Percentiles rank a stretch among this genome's conserved stretches.
These are phyloP conservation scores for Scalesia atractyloides DNA, from an alignment of 129 eudicot genomes.

Conservation along the genomic window DNA sequence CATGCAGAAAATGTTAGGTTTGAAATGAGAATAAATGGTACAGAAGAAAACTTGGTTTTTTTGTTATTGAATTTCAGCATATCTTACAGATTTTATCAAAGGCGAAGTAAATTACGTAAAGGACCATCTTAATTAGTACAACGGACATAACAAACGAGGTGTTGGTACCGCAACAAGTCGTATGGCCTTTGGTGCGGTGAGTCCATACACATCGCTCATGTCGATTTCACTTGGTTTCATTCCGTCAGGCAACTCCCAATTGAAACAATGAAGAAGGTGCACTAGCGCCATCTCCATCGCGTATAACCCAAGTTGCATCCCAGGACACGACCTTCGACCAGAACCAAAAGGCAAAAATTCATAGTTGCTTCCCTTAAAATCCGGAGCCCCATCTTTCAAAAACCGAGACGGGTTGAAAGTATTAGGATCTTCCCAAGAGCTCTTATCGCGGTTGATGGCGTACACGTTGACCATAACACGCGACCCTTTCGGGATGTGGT, in stretches of 20 bases:
- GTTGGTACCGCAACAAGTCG: constrained; percentile 71
- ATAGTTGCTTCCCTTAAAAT: constrained; percentile 35
- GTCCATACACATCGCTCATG: constrained; percentile 66
- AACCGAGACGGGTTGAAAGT: constrained; percentile 35
- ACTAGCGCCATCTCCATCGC: constrained; percentile 38
- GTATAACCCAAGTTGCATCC: constrained; percentile 37
- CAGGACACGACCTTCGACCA: constrained; percentile 41
- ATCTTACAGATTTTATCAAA: not conserved
- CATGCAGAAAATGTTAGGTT: not conserved
- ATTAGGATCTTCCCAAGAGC: constrained; percentile 36
- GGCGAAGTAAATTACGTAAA: not conserved
- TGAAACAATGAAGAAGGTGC: constrained; percentile 37
- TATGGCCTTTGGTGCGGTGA: constrained; percentile 64
- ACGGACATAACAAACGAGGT: constrained; percentile 58
- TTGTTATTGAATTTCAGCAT: not conserved
- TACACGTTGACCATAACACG: constrained; percentile 39
- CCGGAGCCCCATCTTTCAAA: constrained; percentile 31
- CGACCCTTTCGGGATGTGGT: constrained; percentile 36
- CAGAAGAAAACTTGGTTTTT: not conserved
- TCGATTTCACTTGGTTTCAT: constrained; percentile 62
- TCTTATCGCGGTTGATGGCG: constrained; percentile 39
- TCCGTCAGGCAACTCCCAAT: constrained; percentile 38
- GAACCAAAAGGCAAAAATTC: constrained; percentile 41
- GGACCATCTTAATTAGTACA: constrained; percentile 21
- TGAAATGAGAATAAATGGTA: not conserved